Conservation (phyloP, 305 asterid genomes). For the Rubia peregrina region DNA sequence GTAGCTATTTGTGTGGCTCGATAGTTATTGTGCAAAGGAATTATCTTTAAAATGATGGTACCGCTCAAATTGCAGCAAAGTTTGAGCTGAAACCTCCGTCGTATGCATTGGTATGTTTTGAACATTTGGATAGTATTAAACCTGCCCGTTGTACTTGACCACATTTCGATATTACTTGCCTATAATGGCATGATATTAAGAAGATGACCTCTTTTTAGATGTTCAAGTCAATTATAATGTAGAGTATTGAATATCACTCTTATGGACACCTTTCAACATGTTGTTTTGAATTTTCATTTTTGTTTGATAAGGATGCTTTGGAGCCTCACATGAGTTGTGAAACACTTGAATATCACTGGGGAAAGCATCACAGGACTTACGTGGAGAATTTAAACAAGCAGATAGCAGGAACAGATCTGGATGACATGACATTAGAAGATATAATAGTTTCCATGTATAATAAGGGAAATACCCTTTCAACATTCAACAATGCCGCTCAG, state of each 20-base stretch:
- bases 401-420: conserved; percentile 74
- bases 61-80: conserved; percentile 47
- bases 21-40: conserved; percentile 32
- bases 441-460: conserved; percentile 57
- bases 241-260: not conserved
- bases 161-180: not conserved
- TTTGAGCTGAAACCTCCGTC: conserved; percentile 80
- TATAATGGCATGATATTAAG: not conserved
- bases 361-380: conserved; percentile 86
- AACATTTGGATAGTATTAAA: not conserved
- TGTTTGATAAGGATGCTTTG: conserved; percentile 55
- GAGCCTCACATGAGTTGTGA: conserved; percentile 91
- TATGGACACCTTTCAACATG: not conserved
- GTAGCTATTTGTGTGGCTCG: not conserved
- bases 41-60: conserved; percentile 32
- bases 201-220: not conserved
- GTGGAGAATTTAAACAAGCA: conserved; percentile 95
- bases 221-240: not conserved
- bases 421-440: conserved; percentile 57
- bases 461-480: conserved; percentile 77
- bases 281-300: conserved; percentile 12
- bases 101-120: conserved; percentile 52
- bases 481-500: conserved; percentile 98
- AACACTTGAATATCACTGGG: conserved; percentile 93
- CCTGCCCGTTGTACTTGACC: not conserved